phyloP scores from a whole-genome alignment of 2,329 filamentous ascomycete species.

The Thielaviopsis punctulata region DNA sequence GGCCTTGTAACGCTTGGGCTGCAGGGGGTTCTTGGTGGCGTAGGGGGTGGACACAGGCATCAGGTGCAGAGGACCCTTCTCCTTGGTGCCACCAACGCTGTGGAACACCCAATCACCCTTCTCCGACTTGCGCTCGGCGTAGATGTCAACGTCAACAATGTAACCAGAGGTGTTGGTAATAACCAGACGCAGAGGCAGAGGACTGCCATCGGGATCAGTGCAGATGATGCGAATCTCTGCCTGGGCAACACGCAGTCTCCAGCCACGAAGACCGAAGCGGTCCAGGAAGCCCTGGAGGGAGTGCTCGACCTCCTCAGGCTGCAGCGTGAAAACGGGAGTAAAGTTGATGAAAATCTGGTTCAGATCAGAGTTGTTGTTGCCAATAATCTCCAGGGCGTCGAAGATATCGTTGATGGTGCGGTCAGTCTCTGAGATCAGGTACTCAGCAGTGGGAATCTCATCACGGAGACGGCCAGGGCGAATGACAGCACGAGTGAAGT shows the following conservation, averaged over 20 bases:
- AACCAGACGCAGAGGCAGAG: slow-evolving; percentile 84
- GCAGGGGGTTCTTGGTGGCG: slow-evolving; percentile 93
- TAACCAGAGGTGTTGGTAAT: slow-evolving; percentile 98
- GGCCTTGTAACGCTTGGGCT: slow-evolving; percentile 98
- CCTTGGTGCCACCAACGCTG: slow-evolving; percentile 85
- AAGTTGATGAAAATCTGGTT: slow-evolving; percentile 99
- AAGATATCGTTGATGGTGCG: slow-evolving; percentile 95
- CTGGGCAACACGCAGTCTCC: slow-evolving; percentile 90
- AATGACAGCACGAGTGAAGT: slow-evolving; percentile 93
- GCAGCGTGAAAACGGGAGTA: slow-evolving; percentile 83
- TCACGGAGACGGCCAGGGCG: slow-evolving; percentile 86
- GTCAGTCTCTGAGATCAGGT: slow-evolving; percentile 93
- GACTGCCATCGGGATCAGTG: slow-evolving; percentile 67
- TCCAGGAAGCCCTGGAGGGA: slow-evolving; percentile 90
- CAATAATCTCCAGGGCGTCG: slow-evolving; percentile 93
- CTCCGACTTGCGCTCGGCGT: slow-evolving; percentile 93
- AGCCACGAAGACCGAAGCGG: slow-evolving; percentile 83
- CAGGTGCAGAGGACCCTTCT: slow-evolving; percentile 90
- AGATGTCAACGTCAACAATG: slow-evolving; percentile 93
- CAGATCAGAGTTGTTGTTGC: slow-evolving; percentile 96
- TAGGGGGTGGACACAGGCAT: slow-evolving; percentile 83
- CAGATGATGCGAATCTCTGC: slow-evolving; percentile 98
- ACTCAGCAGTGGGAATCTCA: slow-evolving; percentile 96
- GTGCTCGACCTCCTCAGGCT: slow-evolving; percentile 78
- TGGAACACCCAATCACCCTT: slow-evolving; percentile 98